Evolutionary conservation across 2,329 filamentous ascomycete genomes (phyloP).

Genomic region (Sporothrix dimorphospora): DNA sequence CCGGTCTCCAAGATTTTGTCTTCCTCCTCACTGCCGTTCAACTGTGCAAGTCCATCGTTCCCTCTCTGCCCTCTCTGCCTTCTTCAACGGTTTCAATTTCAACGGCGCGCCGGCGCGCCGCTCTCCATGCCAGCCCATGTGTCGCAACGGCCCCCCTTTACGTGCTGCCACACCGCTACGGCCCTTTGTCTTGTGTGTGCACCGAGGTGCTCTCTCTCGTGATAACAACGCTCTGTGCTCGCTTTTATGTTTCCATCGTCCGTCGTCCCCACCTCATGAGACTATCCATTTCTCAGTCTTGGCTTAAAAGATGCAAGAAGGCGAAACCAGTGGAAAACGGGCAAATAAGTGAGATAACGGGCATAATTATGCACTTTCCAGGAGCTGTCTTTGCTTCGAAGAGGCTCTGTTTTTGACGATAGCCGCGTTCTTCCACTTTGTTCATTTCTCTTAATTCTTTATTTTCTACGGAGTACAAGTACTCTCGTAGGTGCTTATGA

Average conservation of each 20-base stretch:
- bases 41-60: too few relatives aligned
- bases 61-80: background rate
- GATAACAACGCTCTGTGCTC: background rate
- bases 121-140: background rate
- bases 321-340: background rate
- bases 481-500: background rate
- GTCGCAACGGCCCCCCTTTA: background rate
- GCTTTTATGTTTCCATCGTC: background rate
- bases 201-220: too few relatives aligned
- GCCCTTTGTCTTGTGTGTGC: background rate
- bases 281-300: background rate
- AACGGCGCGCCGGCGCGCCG: constrained; percentile 1
- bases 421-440: background rate
- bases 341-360: background rate
- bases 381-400: background rate
- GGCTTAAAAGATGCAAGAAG: background rate
- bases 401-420: too few relatives aligned
- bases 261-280: background rate
- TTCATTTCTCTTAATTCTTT: constrained; percentile 1
- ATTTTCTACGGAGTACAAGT: too few relatives aligned
- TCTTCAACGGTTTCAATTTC: background rate
- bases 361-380: background rate
- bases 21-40: background rate
- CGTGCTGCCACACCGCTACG: background rate
- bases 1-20: background rate